Evolutionary conservation across 768 basidiomycete genomes (phyloP).

Genomic region (Atractiella rhizophila): DNA sequence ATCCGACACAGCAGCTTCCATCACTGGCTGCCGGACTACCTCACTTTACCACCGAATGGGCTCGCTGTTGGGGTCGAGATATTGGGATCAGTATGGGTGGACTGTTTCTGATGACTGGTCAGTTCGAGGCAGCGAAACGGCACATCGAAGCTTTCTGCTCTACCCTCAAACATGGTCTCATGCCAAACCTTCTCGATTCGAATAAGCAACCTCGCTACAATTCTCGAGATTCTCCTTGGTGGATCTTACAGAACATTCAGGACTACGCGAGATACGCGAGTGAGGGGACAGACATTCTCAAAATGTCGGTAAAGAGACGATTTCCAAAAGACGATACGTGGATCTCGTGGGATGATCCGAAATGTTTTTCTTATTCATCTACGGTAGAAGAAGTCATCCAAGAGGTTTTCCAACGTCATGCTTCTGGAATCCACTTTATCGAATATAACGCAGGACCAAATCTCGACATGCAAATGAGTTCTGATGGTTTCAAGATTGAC

Average conservation of each 20-base stretch:
- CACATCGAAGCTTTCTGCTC: constrained; percentile 73
- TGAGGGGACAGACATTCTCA: constrained; percentile 52
- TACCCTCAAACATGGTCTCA: constrained; percentile 79
- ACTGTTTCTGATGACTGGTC: constrained; percentile 76
- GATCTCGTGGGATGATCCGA: constrained; percentile 68
- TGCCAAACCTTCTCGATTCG: constrained; percentile 69
- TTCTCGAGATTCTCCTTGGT: constrained; percentile 95
- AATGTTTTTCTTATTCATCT: constrained; percentile 54
- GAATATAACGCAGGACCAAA: constrained; percentile 92
- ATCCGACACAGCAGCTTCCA: constrained; percentile 35
- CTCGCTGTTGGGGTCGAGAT: constrained; percentile 77
- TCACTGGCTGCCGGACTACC: constrained; percentile 84
- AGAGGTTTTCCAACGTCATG: constrained; percentile 84
- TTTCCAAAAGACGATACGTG: constrained; percentile 86
- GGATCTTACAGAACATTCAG: constrained; percentile 96
- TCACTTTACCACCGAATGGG: constrained; percentile 81
- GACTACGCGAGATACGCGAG: constrained; percentile 68
- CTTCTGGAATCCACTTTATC: constrained; percentile 69
- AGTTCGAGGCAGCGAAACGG: constrained; percentile 52
- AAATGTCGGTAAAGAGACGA: constrained; percentile 62
- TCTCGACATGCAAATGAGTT: constrained; percentile 90
- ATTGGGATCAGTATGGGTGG: constrained; percentile 29
- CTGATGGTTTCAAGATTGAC: constrained; percentile 75
- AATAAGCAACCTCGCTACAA: constrained; percentile 33
- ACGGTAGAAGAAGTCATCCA: constrained; percentile 86